These are phyloP conservation scores for Durio zibethinus DNA, from an alignment of 345 rosid species.

Conservation along the genomic window DNA sequence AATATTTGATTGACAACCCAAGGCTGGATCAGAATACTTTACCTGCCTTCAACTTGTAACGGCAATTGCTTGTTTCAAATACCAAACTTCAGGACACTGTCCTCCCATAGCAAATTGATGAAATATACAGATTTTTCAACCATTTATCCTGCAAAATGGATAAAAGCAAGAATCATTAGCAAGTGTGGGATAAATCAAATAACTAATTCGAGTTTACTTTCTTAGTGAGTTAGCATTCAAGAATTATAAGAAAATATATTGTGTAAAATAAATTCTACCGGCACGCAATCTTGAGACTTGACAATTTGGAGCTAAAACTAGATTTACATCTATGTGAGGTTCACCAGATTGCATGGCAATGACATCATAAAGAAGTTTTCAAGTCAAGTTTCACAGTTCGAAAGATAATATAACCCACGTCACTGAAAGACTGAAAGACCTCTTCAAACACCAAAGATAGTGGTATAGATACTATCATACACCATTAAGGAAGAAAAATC, in stretches of 20 bases:
- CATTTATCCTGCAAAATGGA: constrained; percentile 72
- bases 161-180: background rate
- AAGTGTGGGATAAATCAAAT: background rate
- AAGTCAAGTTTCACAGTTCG: background rate
- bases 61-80: background rate
- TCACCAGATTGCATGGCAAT: background rate
- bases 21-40: background rate
- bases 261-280: background rate
- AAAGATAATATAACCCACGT: background rate
- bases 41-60: constrained; percentile 8
- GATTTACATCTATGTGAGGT: background rate
- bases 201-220: background rate
- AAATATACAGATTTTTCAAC: constrained; percentile 77
- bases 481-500: background rate
- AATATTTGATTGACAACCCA: background rate
- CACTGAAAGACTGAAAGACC: background rate
- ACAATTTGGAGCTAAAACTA: constrained; percentile 1
- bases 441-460: background rate
- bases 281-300: background rate
- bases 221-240: background rate
- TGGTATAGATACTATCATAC: background rate
- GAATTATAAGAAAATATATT: background rate
- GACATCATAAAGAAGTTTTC: background rate
- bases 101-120: constrained; percentile 84
- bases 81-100: constrained; percentile 57